Evolutionary conservation across 2,329 filamentous ascomycete species (phyloP), one percentile per base, ranked within the genome.

Genomic region (Elsinoe fawcettii): DNA sequence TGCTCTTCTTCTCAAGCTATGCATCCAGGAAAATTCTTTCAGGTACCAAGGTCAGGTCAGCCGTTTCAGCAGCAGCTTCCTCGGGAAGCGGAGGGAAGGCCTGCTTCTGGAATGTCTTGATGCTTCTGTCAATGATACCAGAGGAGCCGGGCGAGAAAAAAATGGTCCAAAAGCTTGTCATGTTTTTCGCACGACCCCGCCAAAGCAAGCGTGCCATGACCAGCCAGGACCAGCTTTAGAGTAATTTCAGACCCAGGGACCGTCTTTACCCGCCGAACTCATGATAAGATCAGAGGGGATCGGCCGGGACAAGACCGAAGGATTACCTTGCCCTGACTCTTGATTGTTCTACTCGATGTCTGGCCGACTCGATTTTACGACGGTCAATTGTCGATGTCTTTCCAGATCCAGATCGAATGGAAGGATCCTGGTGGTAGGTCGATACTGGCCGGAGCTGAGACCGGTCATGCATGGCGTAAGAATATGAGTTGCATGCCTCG

Each of bases 21-120:
- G 30, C 49, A 53, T 53, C 12, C 49, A 53, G 49, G 25, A 53
- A 53, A 37, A 22, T 25, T 39, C 20, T 39, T 9, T 18, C 49
- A 53, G 49, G 49, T 37, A 53, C 49, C 30, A 53, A 34, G 49
- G 25, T 34, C 34, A 34, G 32, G 25, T 34, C 32, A 53, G 49
- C 49, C 49, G 49, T 53, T 53, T 53, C 49, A 53, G 49, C 32
- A 34, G 6, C 32, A 25, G n/a, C n/a, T n/a, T n/a, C 18, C 25
- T 51, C 32, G 30, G 49, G 49, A 22, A 12, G 20, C 20, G 34
- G 9, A 39, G 20, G 49, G 34, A 37, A 37, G 34, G 34, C 34
- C 34, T 37, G 34, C 34, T 25, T 53, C 34, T 53, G 30, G 49
- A 53, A 53, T 39, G 5, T 34, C 30, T 53, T 30, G 30, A 53